Evolutionary conservation across 306 rosid genomes (phyloP), one percentile per base, ranked within the genome.

Genomic region (Canavalia gladiata): DNA sequence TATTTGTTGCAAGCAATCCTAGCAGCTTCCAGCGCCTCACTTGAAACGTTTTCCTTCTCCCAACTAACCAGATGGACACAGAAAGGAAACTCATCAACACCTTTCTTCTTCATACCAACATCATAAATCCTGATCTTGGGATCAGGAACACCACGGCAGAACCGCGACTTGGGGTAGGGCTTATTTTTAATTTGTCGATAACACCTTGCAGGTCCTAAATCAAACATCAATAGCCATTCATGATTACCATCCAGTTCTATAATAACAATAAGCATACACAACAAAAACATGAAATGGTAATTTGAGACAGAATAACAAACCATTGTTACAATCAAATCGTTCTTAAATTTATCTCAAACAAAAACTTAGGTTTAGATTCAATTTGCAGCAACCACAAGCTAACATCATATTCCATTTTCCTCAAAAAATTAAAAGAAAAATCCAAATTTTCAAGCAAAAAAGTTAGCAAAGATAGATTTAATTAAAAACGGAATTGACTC

Each of bases 51-150:
- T 46, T 64, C 50, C 49, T 64, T 64, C 70, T 64, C 70, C 70
- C 70, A 64, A 64, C 70, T 64, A 7, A 64, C 50, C 70, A 64
- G n/a, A 64, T 64, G 70, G 49, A 64, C 70, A n/a, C 70, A 64
- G 33, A 64, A 64, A 3, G 70, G 70, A 39, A 64, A 39, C 47
- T 64, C 70, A 39, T 64, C 50, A 64, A n/a, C 70, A 39, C 70
- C 47, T n/a, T 64, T 64, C 31, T 39, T 64, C 70, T 64, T 64
- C 50, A 64, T 64, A 25, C 70, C 70, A 64, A 64, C 70, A 39
- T 64, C 70, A n/a, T 64, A 64, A 64, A 64, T 64, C 70, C 70
- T 64, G 70, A 64, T 64, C 49, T 64, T 64, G 8, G 70, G 49
- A 39, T 64, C 70, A 13, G 70, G 70, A 64, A 64, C 70, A 64